Conservation (phyloP, 106 monocot species). For the Allium cepa region DNA sequence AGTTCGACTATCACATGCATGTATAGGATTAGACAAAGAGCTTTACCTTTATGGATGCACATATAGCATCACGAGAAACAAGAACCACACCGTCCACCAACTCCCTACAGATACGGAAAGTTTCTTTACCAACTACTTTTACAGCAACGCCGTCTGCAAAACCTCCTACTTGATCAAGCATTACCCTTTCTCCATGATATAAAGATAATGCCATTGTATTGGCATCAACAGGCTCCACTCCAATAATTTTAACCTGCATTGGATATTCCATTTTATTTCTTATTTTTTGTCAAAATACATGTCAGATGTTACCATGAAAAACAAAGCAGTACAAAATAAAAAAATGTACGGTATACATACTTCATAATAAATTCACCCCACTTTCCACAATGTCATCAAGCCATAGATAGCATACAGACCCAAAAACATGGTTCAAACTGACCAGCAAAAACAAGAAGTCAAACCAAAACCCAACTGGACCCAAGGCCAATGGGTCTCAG, state of each 20-base stretch:
- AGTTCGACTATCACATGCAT: background rate
- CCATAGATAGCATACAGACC: no score
- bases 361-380: no score
- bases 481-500: no score
- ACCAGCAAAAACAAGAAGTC: no score
- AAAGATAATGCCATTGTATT: conserved; percentile 99
- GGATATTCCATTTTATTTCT: background rate
- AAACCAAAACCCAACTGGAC: no score
- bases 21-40: background rate
- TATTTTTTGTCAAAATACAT: no score
- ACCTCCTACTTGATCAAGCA: conserved; percentile 92
- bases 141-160: conserved; percentile 99
- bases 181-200: conserved; percentile 81
- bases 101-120: conserved; percentile 77
- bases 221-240: conserved; percentile 95
- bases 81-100: conserved; percentile 96
- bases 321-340: no score
- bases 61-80: conserved; percentile 95
- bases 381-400: no score
- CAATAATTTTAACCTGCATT: conserved; percentile 63
- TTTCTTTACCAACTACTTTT: conserved; percentile 95
- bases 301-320: no score
- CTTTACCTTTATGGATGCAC: conserved; percentile 97
- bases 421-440: no score
- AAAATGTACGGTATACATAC: no score